Evolutionary conservation across 2,329 filamentous ascomycete genomes (phyloP).

Genomic region (Alternaria sp.): DNA sequence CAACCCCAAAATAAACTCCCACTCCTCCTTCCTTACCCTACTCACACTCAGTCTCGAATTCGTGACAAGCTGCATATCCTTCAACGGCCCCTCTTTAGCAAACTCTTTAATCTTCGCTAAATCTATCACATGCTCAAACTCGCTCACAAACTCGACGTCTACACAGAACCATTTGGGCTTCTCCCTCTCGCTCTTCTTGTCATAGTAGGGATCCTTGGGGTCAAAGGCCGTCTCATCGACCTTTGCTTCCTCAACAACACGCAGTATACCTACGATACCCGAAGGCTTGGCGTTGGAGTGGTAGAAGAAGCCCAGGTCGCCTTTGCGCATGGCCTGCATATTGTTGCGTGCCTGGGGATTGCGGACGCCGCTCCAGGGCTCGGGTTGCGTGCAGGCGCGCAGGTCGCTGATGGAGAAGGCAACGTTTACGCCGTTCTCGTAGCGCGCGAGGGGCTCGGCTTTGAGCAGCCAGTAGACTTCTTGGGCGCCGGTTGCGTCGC

Average conservation of each 20-base stretch:
- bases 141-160: constrained; percentile 84
- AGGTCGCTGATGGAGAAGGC: constrained; percentile 95
- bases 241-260: constrained; percentile 83
- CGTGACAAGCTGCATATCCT: constrained; percentile 82
- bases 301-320: constrained; percentile 95
- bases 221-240: constrained; percentile 80
- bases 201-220: constrained; percentile 78
- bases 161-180: constrained; percentile 87
- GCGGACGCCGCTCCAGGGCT: constrained; percentile 81
- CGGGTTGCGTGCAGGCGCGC: constrained; percentile 71
- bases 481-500: constrained; percentile 34
- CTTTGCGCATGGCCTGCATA: constrained; percentile 86
- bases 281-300: constrained; percentile 92
- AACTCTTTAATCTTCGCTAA: constrained; percentile 74
- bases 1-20: constrained; percentile 65
- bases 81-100: constrained; percentile 63
- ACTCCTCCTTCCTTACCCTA: constrained; percentile 68
- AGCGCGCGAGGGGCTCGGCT: constrained; percentile 78
- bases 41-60: constrained; percentile 83
- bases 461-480: constrained; percentile 58
- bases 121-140: constrained; percentile 74
- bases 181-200: constrained; percentile 72
- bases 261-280: constrained; percentile 86
- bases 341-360: constrained; percentile 77
- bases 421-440: constrained; percentile 87